Percentiles rank a stretch among this genome's conserved stretches.
phyloP scores from a whole-genome alignment of 768 basidiomycete species.

The Piloderma croceum region DNA sequence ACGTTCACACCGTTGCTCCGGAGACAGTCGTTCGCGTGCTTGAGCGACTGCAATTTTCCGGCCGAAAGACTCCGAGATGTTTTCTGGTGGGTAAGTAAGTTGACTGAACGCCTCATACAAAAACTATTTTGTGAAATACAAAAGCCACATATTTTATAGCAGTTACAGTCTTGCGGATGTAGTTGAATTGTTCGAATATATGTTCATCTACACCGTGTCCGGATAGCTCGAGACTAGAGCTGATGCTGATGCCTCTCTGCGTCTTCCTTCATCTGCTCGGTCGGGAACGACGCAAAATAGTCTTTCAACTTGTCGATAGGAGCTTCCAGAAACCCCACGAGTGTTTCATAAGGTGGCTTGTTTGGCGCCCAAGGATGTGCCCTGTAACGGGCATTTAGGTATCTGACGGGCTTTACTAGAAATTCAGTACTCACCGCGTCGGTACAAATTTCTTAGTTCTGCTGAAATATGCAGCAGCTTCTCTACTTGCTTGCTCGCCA shows the following conservation, averaged over 20 bases:
- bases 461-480: constrained; percentile 44
- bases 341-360: constrained; percentile 56
- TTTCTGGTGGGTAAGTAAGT: no score
- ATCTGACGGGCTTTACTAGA: neutral
- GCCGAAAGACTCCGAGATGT: no score
- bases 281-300: constrained; percentile 49
- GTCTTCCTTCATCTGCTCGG: constrained; percentile 43
- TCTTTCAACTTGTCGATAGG: constrained; percentile 60
- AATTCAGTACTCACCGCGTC: constrained; percentile 38
- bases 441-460: constrained; percentile 60
- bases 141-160: no score
- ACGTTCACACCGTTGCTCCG: no score
- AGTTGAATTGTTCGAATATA: no score
- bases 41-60: no score
- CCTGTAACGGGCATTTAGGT: constrained; percentile 20
- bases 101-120: no score
- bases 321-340: constrained; percentile 46
- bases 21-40: no score
- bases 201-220: no score
- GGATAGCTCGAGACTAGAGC: no score
- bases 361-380: constrained; percentile 49
- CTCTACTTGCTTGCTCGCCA: constrained; percentile 35
- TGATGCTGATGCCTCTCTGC: constrained; percentile 11
- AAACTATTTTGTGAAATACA: no score
- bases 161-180: no score